These are phyloP conservation scores for Suhomyces kilbournensis DNA, from an alignment of 805 yeast genomes.

Conservation along the genomic window DNA sequence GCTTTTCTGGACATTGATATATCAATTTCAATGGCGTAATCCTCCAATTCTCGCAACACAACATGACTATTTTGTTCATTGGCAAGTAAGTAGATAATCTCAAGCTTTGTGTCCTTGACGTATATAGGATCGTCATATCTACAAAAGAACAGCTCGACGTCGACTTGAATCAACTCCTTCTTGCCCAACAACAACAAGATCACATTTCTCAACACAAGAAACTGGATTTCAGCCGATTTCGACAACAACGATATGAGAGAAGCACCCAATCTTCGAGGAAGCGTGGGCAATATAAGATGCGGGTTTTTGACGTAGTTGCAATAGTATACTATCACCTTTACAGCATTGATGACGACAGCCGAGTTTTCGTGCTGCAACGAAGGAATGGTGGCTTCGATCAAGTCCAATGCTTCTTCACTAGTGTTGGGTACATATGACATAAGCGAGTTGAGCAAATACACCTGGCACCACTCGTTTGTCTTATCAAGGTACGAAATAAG, in stretches of 20 bases:
- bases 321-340: conserved; percentile 68
- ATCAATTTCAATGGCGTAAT: conserved; percentile 85
- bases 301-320: conserved; percentile 65
- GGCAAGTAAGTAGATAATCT: conserved; percentile 79
- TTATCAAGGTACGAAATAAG: conserved; percentile 33
- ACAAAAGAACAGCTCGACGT: conserved; percentile 79
- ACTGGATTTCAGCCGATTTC: conserved; percentile 81
- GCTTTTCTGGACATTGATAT: conserved; percentile 84
- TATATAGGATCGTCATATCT: conserved; percentile 82
- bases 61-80: conserved; percentile 54
- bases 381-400: conserved; percentile 67
- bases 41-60: conserved; percentile 74
- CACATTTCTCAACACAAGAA: conserved; percentile 75
- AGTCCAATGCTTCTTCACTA: conserved; percentile 57
- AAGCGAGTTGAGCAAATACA: conserved; percentile 61
- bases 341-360: conserved; percentile 73
- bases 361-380: conserved; percentile 77
- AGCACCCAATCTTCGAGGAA: conserved; percentile 60
- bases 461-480: conserved; percentile 71
- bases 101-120: conserved; percentile 85
- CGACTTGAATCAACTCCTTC: conserved; percentile 57
- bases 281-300: conserved; percentile 51
- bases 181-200: conserved; percentile 68
- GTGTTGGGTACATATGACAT: conserved; percentile 69
- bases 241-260: conserved; percentile 66